Percentiles rank a stretch among this genome's conserved stretches.
These are phyloP conservation scores for Nasturtium officinale DNA, from an alignment of 345 rosid genomes.

Conservation along the genomic window DNA sequence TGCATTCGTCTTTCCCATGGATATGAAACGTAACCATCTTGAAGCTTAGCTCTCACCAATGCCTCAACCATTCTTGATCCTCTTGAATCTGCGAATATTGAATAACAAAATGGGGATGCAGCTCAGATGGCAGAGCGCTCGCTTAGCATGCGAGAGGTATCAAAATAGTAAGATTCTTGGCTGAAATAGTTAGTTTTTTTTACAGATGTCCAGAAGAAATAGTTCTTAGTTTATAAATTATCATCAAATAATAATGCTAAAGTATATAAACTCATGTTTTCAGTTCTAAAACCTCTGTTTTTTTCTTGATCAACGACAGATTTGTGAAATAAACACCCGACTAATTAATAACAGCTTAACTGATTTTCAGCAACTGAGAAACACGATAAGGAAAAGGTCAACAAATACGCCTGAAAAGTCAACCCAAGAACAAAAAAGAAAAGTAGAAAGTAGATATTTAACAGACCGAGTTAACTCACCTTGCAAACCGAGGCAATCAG, in stretches of 20 bases:
- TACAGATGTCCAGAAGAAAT: background rate
- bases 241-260: background rate
- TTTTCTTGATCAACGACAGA: background rate
- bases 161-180: background rate
- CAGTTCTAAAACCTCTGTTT: background rate
- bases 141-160: constrained; percentile 94
- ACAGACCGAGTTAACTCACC: constrained; percentile 52
- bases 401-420: constrained; percentile 23
- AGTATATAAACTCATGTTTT: background rate
- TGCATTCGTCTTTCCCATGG: constrained; percentile 81
- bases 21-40: constrained; percentile 90
- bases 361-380: constrained; percentile 24
- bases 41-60: constrained; percentile 68
- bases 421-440: constrained; percentile 18
- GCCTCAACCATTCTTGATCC: constrained; percentile 79
- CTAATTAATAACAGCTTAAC: background rate
- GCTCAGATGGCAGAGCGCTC: constrained; percentile 96
- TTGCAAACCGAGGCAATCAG: constrained; percentile 82
- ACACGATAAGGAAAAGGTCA: background rate
- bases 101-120: constrained; percentile 55
- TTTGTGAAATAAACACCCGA: background rate
- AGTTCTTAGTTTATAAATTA: background rate
- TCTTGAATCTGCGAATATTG: constrained; percentile 61
- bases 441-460: background rate
- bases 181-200: background rate